Percentiles rank a stretch among this genome's conserved stretches.
Evolutionary conservation across 768 basidiomycete species (phyloP).

Genomic region (Tulasnella sp.): DNA sequence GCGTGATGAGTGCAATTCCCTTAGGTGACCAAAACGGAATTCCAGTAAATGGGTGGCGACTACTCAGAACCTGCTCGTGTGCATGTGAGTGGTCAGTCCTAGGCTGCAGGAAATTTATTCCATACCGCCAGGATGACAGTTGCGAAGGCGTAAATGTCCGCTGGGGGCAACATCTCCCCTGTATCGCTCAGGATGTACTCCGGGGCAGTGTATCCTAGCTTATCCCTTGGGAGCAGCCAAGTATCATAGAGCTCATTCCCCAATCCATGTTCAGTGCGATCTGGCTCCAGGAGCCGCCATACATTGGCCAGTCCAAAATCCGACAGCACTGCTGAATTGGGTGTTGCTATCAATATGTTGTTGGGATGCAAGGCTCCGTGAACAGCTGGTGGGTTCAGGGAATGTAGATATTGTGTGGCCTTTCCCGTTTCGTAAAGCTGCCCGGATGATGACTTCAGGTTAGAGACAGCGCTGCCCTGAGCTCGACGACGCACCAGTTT

Average conservation of each 20-base stretch:
- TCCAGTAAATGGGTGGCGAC: background rate
- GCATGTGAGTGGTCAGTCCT: too few relatives aligned
- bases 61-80: background rate
- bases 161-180: too few relatives aligned
- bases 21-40: background rate
- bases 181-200: background rate
- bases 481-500: background rate
- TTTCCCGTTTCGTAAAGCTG: background rate
- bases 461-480: background rate
- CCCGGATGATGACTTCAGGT: background rate
- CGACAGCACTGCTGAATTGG: background rate
- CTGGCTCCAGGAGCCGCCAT: background rate
- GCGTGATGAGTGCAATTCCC: background rate
- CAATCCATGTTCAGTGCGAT: too few relatives aligned
- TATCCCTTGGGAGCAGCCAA: background rate
- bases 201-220: background rate
- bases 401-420: background rate
- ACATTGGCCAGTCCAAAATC: background rate
- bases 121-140: too few relatives aligned
- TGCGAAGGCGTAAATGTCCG: too few relatives aligned
- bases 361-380: background rate
- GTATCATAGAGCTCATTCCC: too few relatives aligned
- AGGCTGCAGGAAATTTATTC: too few relatives aligned
- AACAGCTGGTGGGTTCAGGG: background rate
- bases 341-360: background rate